Evolutionary conservation across 1,139 yeast species (phyloP).

Genomic region (Protomyces inundatus): DNA sequence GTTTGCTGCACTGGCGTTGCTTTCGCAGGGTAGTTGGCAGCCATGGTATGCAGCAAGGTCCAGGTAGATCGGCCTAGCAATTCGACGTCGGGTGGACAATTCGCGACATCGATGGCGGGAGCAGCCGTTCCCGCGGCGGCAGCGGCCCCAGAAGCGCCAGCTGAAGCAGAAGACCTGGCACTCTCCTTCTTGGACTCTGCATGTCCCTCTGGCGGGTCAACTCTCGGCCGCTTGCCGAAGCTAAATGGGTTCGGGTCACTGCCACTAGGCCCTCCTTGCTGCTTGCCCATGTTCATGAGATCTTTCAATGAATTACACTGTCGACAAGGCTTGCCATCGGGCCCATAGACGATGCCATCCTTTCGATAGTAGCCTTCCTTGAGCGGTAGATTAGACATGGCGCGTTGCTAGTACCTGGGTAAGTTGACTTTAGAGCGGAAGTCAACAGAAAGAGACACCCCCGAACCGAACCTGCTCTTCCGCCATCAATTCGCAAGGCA

Average conservation of each 20-base stretch:
- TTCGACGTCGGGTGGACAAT: constrained; percentile 83
- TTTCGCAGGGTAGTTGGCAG: constrained; percentile 76
- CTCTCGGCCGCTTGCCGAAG: constrained; percentile 15
- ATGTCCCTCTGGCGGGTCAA: background rate
- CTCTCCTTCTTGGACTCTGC: background rate
- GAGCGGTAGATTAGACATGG: constrained; percentile 8
- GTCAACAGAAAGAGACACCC: no score
- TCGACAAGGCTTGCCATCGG: constrained; percentile 23
- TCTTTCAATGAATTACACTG: constrained; percentile 19
- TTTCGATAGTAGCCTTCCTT: constrained; percentile 10
- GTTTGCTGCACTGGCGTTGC: constrained; percentile 60
- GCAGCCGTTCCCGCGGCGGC: background rate
- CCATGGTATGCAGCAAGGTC: constrained; percentile 86
- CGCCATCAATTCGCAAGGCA: no score
- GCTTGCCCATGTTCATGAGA: constrained; percentile 13
- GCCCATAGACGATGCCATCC: constrained; percentile 24
- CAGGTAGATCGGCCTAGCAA: constrained; percentile 80
- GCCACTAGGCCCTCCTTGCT: background rate
- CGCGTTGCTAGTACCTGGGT: no score
- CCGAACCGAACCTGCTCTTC: no score
- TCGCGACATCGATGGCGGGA: constrained; percentile 39
- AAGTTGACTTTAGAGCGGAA: no score
- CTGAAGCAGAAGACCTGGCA: no score
- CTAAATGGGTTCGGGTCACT: constrained; percentile 14
- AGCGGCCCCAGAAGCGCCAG: background rate